Conservation (phyloP, 305 asterid species). For the Solanum hybrid region DNA sequence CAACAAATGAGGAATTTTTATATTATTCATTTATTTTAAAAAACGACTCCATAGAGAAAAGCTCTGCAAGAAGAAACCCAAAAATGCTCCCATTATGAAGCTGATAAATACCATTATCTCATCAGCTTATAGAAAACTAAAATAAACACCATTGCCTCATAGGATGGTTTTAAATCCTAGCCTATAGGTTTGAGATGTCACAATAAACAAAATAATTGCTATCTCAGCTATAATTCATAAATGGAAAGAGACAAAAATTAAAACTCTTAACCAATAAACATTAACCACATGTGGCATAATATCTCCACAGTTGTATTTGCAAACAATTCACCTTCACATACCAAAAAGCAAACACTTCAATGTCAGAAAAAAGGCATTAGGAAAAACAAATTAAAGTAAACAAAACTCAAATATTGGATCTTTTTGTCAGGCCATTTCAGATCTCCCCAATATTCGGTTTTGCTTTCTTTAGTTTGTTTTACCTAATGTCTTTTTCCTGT, state of each 20-base stretch:
- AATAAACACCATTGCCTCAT: not conserved
- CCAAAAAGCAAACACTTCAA: not conserved
- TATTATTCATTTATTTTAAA: no score
- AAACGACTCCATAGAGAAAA: no score
- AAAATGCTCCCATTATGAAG: not conserved
- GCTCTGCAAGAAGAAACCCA: not conserved
- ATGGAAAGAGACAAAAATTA: not conserved
- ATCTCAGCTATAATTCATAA: not conserved
- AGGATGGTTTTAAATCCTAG: not conserved
- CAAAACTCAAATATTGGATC: not conserved
- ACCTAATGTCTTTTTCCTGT: not conserved
- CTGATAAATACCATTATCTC: not conserved
- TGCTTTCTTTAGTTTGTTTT: not conserved
- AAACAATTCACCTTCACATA: not conserved
- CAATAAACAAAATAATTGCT: not conserved
- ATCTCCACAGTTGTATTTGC: not conserved
- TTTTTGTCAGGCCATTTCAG: not conserved
- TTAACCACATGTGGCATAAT: not conserved
- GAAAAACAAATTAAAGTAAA: no score
- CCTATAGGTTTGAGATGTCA: not conserved
- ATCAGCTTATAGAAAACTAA: not conserved
- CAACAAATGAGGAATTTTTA: no score
- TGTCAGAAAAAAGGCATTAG: not conserved
- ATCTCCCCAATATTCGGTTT: not conserved
- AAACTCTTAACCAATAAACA: not conserved